Base-by-base conservation (phyloP, 2,329 filamentous ascomycete genomes). In the Calonectria crousiana region DNA sequence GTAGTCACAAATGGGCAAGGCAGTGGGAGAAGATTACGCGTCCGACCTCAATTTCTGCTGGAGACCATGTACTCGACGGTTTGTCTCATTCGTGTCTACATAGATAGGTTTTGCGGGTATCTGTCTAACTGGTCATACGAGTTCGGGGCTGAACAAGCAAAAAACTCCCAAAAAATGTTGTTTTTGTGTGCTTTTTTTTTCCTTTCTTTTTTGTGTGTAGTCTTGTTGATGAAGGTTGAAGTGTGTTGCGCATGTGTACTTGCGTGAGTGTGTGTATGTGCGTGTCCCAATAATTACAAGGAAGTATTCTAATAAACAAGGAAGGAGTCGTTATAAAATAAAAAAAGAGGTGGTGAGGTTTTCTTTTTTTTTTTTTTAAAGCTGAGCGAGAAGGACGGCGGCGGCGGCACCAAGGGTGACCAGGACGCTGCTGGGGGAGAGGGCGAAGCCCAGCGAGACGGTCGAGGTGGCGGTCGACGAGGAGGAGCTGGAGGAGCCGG, bases 31-130 rank as follows among this genome's bases (percentile, higher is more conserved):
- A 64, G 56, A 64, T 70, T 64, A 64, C 56, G 44, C 56, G 56
- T 64, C 67, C 67, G 67, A 70, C 67, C 34, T 70, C 56, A 53
- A 53, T 70, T 51, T 41, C 28, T 64, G 32, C 56, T 41, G 67
- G 26, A 70, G 67, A 70, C 65, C 53, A 28, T 52, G 51, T 34
- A 49, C 67, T 69, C 51, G 67, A 64, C 44, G 56, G 56, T 64
- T 36, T 60, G 44, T 69, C 32, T 69, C 56, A 69, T 69, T 69
- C 44, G 67, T 69, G 41, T 69, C 67, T 64, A 69, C 49, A 60
- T 56, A 64, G 28, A 10, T 41, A 13, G n/a, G 13, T 2, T 34
- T 60, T 28, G 18, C 32, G 53, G 67, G 67, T 69, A 69, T 69
- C 56, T 64, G 62, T 64, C 28, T 69, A 60, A 52, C n/a, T 62